phyloP scores from a whole-genome alignment of 2,329 filamentous ascomycete genomes.

The Hymenoscyphus linearis region DNA sequence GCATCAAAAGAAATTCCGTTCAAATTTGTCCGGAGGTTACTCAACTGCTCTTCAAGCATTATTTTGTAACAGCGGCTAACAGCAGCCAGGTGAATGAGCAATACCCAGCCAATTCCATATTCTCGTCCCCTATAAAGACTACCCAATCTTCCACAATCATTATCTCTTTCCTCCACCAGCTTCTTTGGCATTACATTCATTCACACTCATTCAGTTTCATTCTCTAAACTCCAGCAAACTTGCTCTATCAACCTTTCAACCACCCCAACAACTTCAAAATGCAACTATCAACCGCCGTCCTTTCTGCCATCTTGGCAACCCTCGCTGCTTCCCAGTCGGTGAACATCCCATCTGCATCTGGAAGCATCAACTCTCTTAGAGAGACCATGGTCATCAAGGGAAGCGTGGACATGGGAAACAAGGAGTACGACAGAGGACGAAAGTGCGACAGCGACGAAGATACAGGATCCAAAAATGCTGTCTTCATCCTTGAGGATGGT shows the following conservation, averaged over 20 bases:
- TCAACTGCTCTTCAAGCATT: not conserved
- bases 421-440: slow-evolving; percentile 23
- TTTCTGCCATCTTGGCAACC: slow-evolving; percentile 18
- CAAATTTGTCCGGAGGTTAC: not conserved
- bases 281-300: slow-evolving; percentile 17
- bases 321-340: slow-evolving; percentile 18
- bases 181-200: slow-evolving; percentile 9
- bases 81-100: not conserved
- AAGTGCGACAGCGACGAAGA: slow-evolving; percentile 19
- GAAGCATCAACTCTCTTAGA: slow-evolving; percentile 13
- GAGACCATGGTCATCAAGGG: slow-evolving; percentile 13
- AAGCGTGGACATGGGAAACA: slow-evolving; percentile 19
- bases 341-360: slow-evolving; percentile 18
- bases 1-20: not conserved
- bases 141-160: not conserved
- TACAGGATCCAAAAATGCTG: slow-evolving; percentile 34
- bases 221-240: not conserved
- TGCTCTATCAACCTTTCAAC: not conserved
- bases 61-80: not conserved
- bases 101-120: not conserved
- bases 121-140: not conserved
- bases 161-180: slow-evolving; percentile 5
- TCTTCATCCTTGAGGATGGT: slow-evolving; percentile 47
- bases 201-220: not conserved
- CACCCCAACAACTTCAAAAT: slow-evolving; percentile 13